Base-by-base conservation (phyloP, 768 basidiomycete genomes). In the Mycena chlorophos region DNA sequence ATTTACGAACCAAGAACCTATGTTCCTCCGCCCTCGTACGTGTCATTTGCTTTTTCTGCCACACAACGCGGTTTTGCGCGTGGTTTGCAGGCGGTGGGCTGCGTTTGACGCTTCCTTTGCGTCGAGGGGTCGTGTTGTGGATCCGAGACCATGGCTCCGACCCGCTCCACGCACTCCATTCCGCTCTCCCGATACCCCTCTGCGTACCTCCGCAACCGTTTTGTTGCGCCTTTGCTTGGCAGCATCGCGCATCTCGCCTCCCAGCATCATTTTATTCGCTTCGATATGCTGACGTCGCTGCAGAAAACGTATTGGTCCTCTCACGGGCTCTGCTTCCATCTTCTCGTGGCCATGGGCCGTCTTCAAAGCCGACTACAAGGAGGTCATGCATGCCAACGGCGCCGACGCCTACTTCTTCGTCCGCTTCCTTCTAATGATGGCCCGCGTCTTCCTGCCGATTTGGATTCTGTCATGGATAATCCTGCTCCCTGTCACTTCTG, bases 381-480 rank as follows among this genome's bases (percentile, higher is more conserved):
- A 76, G 22, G 84, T 91, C 54, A 79, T 84, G 56, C 73, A 75
- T 39, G 78, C 81, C 39, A 94, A 94, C 58, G 93, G 93, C 25
- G 76, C 89, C 55, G 96, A 98, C 68, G 90, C 94, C 16, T 99
- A 96, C 73, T 87, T 95, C 66, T 99, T 90, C 63, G 87, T 97
- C 42, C 88, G 93, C 51, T 98, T 91, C 70, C 77, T 91, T 26
- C 84, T 87, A 47, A 86, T 98, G 78, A 89, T 97, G 83, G 68
- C 85, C 48, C 82, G 86, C 61, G 74, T 94, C 23, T 79, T 98
- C 68, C 63, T 95, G 5, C 95, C 97, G 22, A 91, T 97, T 65
- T 99, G 93, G 95, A 58, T 93, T 47, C 26, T 98, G 27, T 90
- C 92, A 2, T 98, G 96, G 95, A 67, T 74, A 48, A 76, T 97